These are phyloP conservation scores for Citrus glauca DNA, from an alignment of 345 rosid species.

Conservation along the genomic window DNA sequence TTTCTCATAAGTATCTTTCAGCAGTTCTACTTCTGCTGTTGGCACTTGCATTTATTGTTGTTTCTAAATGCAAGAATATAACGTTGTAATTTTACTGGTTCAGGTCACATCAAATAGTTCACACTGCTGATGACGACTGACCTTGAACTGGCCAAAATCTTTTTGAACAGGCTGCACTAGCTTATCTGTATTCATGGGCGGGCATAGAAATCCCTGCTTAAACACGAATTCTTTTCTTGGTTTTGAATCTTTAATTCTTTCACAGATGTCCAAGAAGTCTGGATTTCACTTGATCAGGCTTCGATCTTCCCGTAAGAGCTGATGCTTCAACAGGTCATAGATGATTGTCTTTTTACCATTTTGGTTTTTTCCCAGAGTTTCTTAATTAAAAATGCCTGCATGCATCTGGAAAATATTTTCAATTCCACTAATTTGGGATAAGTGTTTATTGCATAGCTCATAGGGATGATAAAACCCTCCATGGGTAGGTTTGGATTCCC, in stretches of 20 bases:
- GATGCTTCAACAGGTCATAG: background rate
- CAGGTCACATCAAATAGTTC: background rate
- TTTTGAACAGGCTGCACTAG: no score
- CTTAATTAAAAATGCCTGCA: background rate
- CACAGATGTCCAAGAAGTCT: background rate
- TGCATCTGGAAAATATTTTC: background rate
- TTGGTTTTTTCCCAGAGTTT: background rate
- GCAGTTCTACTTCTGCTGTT: background rate
- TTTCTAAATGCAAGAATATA: background rate
- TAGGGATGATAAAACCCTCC: no score
- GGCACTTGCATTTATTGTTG: background rate
- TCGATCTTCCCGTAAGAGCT: background rate
- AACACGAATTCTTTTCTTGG: background rate
- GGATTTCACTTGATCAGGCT: background rate
- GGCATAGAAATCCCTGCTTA: no score
- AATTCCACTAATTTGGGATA: background rate
- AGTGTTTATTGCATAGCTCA: background rate
- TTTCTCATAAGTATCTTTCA: background rate
- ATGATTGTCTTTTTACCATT: background rate
- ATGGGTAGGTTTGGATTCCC: no score
- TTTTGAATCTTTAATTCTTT: background rate
- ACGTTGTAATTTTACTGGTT: background rate
- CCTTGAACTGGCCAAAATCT: no score
- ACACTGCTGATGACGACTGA: background rate
- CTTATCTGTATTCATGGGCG: no score